These are phyloP conservation scores for Lactifluus volemus DNA, from an alignment of 768 basidiomycete species.

Conservation along the genomic window DNA sequence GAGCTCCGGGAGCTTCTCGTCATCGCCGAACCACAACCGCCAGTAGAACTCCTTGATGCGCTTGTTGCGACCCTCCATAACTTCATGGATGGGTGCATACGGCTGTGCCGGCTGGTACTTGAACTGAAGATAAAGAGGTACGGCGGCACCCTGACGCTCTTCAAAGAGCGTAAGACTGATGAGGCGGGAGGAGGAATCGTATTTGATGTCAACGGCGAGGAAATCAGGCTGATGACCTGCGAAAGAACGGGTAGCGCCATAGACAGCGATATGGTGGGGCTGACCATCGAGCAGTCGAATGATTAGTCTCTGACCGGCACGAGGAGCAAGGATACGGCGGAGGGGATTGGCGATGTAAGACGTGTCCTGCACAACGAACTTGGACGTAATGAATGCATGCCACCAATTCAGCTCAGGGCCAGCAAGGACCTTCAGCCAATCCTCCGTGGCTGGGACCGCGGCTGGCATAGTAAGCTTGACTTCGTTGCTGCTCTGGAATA, in stretches of 20 bases:
- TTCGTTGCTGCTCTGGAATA: constrained; percentile 34
- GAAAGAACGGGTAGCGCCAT: constrained; percentile 72
- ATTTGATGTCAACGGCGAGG: constrained; percentile 33
- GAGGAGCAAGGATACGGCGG: constrained; percentile 77
- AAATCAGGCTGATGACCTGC: constrained; percentile 65
- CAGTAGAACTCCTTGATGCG: constrained; percentile 98
- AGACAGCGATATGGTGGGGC: constrained; percentile 55
- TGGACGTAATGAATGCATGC: constrained; percentile 71
- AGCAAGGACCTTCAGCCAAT: constrained; percentile 81
- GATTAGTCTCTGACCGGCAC: constrained; percentile 68
- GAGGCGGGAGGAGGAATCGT: constrained; percentile 37
- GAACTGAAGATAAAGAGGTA: constrained; percentile 80
- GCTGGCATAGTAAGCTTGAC: constrained; percentile 45
- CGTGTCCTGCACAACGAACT: constrained; percentile 79
- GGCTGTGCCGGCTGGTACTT: constrained; percentile 81
- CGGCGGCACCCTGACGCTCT: constrained; percentile 64
- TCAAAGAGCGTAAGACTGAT: constrained; percentile 77
- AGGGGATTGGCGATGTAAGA: constrained; percentile 86
- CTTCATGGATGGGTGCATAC: constrained; percentile 88
- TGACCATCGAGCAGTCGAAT: constrained; percentile 36
- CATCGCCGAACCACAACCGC: constrained; percentile 94
- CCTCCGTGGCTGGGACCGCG: constrained; percentile 45
- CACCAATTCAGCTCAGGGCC: constrained; percentile 83
- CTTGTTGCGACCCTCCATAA: constrained; percentile 71
- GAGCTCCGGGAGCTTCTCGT: constrained; percentile 67